phyloP scores from a whole-genome alignment of 164 flowering plant genomes.

The Vitis vinifera region ASM3070453v1 NC_081806.1:5975501-5976000 shows the following conservation, averaged over 20 bases:
- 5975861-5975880: not conserved
- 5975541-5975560: slow-evolving; percentile 56
- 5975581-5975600: slow-evolving; percentile 71
- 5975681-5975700: too few species aligned
- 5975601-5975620: slow-evolving; percentile 64
- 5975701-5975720: too few species aligned
- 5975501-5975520: slow-evolving; percentile 67
- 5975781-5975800: slow-evolving; percentile 64
- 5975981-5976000: too few species aligned
- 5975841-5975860: slow-evolving; percentile 82
- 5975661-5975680: not conserved
- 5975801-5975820: slow-evolving; percentile 85
- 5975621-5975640: slow-evolving; percentile 95
- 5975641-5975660: slow-evolving; percentile 1
- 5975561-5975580: slow-evolving; percentile 73
- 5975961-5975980: too few species aligned
- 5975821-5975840: slow-evolving; percentile 84
- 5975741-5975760: slow-evolving; percentile 83
- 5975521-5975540: slow-evolving; percentile 66
- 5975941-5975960: too few species aligned
- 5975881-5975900: slow-evolving; percentile 1
- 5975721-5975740: not conserved
- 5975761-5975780: slow-evolving; percentile 63
- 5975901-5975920: not conserved
- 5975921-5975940: not conserved